Evolutionary conservation across 331 rosid genomes (phyloP).

Genomic region (Saraca asoca): DNA sequence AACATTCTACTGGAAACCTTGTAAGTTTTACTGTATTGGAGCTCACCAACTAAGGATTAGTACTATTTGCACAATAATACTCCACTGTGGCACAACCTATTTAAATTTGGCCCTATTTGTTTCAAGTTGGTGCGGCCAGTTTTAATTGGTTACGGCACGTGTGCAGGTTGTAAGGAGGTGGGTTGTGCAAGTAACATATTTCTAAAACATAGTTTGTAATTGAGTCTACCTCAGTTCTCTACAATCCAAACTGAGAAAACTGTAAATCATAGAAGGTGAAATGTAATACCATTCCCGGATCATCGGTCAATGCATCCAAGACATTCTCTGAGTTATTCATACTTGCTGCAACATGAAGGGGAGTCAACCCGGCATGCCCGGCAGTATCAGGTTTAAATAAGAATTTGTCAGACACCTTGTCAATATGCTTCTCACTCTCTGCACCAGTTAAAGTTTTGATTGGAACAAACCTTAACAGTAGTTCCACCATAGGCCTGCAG

Average conservation of each 20-base stretch:
- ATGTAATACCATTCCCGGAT: conserved; percentile 74
- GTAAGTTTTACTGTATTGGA: not conserved
- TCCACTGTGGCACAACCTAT: too few relatives aligned
- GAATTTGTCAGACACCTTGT: conserved; percentile 38
- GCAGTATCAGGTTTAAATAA: conserved; percentile 67
- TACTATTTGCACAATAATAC: too few relatives aligned
- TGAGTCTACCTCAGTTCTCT: not conserved
- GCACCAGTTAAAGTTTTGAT: conserved; percentile 35
- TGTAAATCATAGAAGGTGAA: conserved; percentile 15
- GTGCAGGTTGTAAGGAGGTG: too few relatives aligned
- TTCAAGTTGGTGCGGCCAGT: too few relatives aligned
- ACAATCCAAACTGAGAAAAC: conserved; percentile 1
- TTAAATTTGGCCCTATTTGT: too few relatives aligned
- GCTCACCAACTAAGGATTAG: not conserved
- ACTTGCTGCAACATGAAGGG: conserved; percentile 86
- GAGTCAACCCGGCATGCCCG: conserved; percentile 90
- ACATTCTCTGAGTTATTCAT: conserved; percentile 61
- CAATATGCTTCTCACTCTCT: conserved; percentile 42
- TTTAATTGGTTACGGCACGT: too few relatives aligned
- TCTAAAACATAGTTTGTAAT: too few relatives aligned
- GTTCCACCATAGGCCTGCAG: conserved; percentile 69
- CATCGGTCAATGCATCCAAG: conserved; percentile 77
- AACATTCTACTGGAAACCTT: conserved; percentile 15
- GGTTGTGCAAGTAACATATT: too few relatives aligned
- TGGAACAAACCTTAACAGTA: conserved; percentile 65